A percentile compares a stretch with the other conserved stretches of the same genome.
phyloP scores from a whole-genome alignment of 768 basidiomycete genomes.

The Pluteus cervinus region DNA sequence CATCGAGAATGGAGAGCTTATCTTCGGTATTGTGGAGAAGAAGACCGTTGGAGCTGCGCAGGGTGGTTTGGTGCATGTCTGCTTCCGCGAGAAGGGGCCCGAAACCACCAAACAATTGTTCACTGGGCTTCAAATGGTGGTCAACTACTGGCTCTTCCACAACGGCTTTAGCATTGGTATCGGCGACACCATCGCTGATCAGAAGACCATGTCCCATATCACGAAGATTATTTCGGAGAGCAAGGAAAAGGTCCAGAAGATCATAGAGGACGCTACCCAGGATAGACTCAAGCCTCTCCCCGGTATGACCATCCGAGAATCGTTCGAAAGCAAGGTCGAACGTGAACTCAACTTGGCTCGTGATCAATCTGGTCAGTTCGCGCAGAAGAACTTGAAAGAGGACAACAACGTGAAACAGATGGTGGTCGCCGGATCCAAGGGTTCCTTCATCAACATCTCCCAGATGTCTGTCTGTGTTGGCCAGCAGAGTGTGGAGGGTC shows the following conservation, averaged over 20 bases:
- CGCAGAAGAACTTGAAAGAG: slow-evolving; percentile 96
- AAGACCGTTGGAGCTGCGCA: slow-evolving; percentile 97
- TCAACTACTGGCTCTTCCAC: slow-evolving; percentile 99
- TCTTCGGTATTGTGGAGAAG: slow-evolving; percentile 96
- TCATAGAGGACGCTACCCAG: slow-evolving; percentile 79
- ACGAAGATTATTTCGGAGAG: slow-evolving; percentile 75
- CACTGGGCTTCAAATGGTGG: slow-evolving; percentile 89
- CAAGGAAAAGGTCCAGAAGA: slow-evolving; percentile 70
- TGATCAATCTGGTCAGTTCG: slow-evolving; percentile 91
- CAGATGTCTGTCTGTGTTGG: slow-evolving; percentile 99
- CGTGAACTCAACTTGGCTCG: slow-evolving; percentile 90
- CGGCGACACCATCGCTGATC: slow-evolving; percentile 95
- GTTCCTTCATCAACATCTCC: slow-evolving; percentile 99
- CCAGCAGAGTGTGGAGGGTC: slow-evolving; percentile 96
- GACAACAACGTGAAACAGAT: slow-evolving; percentile 99
- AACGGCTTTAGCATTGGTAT: slow-evolving; percentile 99
- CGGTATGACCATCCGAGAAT: slow-evolving; percentile 99
- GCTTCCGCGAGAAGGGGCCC: slow-evolving; percentile 96
- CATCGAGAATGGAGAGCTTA: slow-evolving; percentile 94
- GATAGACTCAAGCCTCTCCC: slow-evolving; percentile 87
- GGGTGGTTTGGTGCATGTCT: slow-evolving; percentile 92
- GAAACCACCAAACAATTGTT: slow-evolving; percentile 87
- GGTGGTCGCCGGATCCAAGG: slow-evolving; percentile 98
- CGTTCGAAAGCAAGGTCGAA: slow-evolving; percentile 91
- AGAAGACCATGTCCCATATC: slow-evolving; percentile 81